Base-by-base conservation (phyloP, 352 stramenopile genomes). In the Globisporangium splendens region DNA sequence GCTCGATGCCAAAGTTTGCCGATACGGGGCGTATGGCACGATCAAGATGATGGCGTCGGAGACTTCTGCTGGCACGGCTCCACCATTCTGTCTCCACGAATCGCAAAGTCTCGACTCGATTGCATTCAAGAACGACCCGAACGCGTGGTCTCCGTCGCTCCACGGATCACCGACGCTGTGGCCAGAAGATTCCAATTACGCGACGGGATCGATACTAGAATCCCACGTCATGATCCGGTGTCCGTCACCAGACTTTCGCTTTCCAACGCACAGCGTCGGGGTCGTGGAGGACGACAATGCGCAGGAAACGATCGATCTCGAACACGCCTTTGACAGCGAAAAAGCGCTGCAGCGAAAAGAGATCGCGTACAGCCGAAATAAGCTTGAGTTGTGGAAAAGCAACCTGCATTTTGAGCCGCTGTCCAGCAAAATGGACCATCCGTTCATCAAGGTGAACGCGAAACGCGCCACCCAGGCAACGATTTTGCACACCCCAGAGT, bases 81-180 rank as follows among this genome's bases (percentile, higher is more conserved):
- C 70, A 12, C 41, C 33, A 1, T 76, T 72, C 11, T 46, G 38
- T 20, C 61, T 83, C 12, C 57, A 72, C 42, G 55, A 57, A 20
- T 79, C 65, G n/a, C 68, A 77, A 35, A 76, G 65, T n/a, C 61
- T 83, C 3, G 63, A 75, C 39, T 57, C 54, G 0, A 56, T 79
- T 22, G 60, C 50, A 1, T 63, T 61, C 38, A 64, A 68, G n/a
- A 66, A 78, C 51, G 31, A 46, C 4, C 52, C 70, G 8, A 72
- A 58, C 48, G 57, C 70, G 12, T 79, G 66, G 65, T 75, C 70
- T 3, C 69, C 73, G 11, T 50, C 41, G 33, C 50, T 80, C 10
- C 63, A 73, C 24, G 76, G 74, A 8, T 84, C 79, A 1, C 74
- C 79, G n/a, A 73, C 72, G 0, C 48, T 84, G 1, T 89, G 79